phyloP scores from a whole-genome alignment of 2,329 filamentous ascomycete species.

The Stagonosporopsis vannaccii region DNA sequence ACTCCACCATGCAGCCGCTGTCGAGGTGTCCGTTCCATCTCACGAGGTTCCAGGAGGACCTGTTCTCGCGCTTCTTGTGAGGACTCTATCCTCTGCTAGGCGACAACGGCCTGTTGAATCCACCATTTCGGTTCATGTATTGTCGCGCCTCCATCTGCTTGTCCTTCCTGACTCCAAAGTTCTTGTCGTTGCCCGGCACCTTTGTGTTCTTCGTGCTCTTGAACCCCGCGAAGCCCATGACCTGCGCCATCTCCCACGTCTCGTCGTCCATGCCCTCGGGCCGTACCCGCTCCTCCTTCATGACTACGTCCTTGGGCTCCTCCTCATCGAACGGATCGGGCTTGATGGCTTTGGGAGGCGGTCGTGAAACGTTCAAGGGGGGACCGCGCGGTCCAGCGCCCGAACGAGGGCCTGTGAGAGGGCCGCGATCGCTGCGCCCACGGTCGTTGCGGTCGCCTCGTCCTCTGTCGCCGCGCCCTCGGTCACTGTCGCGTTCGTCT shows the following conservation, averaged over 20 bases:
- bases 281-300: conserved; percentile 37
- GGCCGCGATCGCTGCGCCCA: conserved; percentile 19
- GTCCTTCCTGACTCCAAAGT: conserved; percentile 83
- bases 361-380: neutral
- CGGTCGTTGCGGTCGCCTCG: conserved; percentile 20
- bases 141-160: conserved; percentile 95
- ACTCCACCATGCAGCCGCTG: neutral
- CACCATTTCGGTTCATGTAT: conserved; percentile 90
- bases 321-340: conserved; percentile 22
- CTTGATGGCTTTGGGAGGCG: neutral
- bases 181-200: conserved; percentile 80
- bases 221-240: conserved; percentile 92
- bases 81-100: conserved; percentile 28
- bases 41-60: neutral
- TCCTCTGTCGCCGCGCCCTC: conserved; percentile 25
- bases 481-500: conserved; percentile 28
- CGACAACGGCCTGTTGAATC: conserved; percentile 81
- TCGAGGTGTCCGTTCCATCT: neutral
- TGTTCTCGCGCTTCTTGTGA: neutral
- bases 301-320: conserved; percentile 35
- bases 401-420: conserved; percentile 38
- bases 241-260: conserved; percentile 77
- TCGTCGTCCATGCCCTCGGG: conserved; percentile 63
- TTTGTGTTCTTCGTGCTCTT: conserved; percentile 88
- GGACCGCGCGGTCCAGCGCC: conserved; percentile 22